Conservation (phyloP, 371 early-diverging fungal genomes). For the Fennellomyces sp. region DNA sequence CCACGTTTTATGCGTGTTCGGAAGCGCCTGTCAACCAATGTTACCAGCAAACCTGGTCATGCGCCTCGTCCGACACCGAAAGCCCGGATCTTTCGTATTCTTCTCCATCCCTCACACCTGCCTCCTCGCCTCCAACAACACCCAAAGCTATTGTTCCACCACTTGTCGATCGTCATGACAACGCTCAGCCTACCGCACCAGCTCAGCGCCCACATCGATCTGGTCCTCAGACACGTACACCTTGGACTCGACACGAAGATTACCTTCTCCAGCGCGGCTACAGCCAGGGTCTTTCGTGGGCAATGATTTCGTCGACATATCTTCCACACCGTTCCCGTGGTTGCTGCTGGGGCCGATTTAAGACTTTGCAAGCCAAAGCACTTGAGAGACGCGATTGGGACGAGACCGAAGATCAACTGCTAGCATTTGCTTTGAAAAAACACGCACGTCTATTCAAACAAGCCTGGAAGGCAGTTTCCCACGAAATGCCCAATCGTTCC, state of each 20-base stretch:
- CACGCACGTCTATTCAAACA: constrained; percentile 38
- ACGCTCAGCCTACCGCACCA: not conserved
- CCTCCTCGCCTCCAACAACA: constrained; percentile 13
- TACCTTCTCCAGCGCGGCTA: constrained; percentile 38
- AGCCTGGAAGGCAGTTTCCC: constrained; percentile 45
- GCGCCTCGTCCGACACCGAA: constrained; percentile 3
- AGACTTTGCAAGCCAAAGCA: constrained; percentile 37
- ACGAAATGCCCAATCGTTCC: constrained; percentile 31
- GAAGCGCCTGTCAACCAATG: not conserved
- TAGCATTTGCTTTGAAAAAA: constrained; percentile 36
- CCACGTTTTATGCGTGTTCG: not conserved
- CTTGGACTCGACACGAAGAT: constrained; percentile 44
- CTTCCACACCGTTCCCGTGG: constrained; percentile 47
- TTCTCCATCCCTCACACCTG: constrained; percentile 9
- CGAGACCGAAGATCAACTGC: constrained; percentile 28
- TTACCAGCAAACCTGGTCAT: constrained; percentile 13
- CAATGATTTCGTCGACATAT: constrained; percentile 44
- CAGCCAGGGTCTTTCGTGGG: constrained; percentile 47
- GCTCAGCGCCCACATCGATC: not conserved
- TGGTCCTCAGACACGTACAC: constrained; percentile 36
- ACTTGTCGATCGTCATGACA: not conserved
- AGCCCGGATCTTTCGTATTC: not conserved
- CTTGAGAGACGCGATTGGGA: constrained; percentile 32
- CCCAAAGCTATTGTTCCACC: constrained; percentile 2
- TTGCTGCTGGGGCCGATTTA: constrained; percentile 50